Base-by-base conservation (phyloP, 257 asterid genomes). In the Thymus mandschuricus region DNA sequence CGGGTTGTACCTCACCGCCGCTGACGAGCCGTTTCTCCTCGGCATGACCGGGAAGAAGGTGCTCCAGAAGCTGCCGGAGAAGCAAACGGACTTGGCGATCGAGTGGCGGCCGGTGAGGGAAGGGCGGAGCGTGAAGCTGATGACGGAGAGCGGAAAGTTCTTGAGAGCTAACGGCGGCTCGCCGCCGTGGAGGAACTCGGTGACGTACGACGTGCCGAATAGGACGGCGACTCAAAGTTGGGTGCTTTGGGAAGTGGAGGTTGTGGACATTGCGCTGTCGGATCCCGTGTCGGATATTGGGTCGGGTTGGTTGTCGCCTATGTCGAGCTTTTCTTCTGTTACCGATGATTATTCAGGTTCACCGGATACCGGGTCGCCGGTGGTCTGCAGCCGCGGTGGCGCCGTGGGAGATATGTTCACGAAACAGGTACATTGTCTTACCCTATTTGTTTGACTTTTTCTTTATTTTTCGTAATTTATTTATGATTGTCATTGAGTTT, bases 1-100 rank as follows among this genome's bases (percentile, higher is more conserved):
- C 2, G 95, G 92, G 3, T 48, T 67, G 44, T 92, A 92, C 83
- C 89, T 92, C n/a, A 85, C 97, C 5, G 96, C 96, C 10, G 34
- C 86, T 0, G 79, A 78, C 6, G 89, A 87, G 29, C 60, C 88
- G 58, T 88, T 84, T 65, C 88, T 92, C 4, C 81, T 92, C 11
- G 96, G 92, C 0, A 86, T 88, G 86, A 86, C 98, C 2, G 97
- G 97, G 38, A 88, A 84, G 41, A 92, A 88, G 33, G 91, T 92
- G 8, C 71, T 73, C 44, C 97, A 88, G 58, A 80, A 81, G 9
- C 21, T 44, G 49, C 84, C 87, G 8, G 74, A 49, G 4, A 78
- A 75, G 43, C 5, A 31, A 63, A 64, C 73, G 70, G 85, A 77
- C 69, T 41, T 52, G 2, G 57, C 72, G 3, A 63, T 73, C 12